Evolutionary conservation across 805 yeast genomes (phyloP).

Genomic region (Yarrowia hollandica): DNA sequence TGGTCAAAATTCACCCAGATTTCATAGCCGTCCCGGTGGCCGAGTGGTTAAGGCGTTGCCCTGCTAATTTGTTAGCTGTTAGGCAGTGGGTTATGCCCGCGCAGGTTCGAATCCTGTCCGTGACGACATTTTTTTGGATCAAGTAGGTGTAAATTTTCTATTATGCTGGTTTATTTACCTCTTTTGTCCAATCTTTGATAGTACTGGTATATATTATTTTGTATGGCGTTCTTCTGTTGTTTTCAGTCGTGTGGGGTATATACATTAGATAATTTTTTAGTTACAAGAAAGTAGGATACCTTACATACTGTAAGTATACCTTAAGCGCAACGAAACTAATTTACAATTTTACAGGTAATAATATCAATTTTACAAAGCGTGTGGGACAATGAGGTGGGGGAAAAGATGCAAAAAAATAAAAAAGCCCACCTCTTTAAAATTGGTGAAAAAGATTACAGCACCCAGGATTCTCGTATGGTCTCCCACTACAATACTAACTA

Average conservation of each 20-base stretch:
- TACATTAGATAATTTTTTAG: no score
- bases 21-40: constrained; percentile 61
- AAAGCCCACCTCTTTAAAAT: background rate
- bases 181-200: no score
- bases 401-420: no score
- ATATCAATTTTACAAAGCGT: background rate
- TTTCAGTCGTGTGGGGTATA: no score
- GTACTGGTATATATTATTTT: background rate
- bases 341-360: no score
- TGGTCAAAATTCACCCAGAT: background rate
- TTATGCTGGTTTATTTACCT: background rate
- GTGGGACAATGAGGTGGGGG: background rate
- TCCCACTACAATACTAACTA: constrained; percentile 17
- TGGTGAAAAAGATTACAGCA: background rate
- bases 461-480: constrained; percentile 20
- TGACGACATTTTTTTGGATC: constrained; percentile 64
- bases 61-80: constrained; percentile 54
- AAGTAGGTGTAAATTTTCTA: no score
- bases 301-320: no score
- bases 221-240: background rate
- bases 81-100: constrained; percentile 89
- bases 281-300: no score
- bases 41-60: constrained; percentile 95
- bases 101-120: constrained; percentile 99
- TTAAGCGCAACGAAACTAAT: no score